Percentiles rank a stretch among this genome's conserved stretches.
Evolutionary conservation across 345 rosid species (phyloP).

Genomic region (Excoecaria agallocha): DNA sequence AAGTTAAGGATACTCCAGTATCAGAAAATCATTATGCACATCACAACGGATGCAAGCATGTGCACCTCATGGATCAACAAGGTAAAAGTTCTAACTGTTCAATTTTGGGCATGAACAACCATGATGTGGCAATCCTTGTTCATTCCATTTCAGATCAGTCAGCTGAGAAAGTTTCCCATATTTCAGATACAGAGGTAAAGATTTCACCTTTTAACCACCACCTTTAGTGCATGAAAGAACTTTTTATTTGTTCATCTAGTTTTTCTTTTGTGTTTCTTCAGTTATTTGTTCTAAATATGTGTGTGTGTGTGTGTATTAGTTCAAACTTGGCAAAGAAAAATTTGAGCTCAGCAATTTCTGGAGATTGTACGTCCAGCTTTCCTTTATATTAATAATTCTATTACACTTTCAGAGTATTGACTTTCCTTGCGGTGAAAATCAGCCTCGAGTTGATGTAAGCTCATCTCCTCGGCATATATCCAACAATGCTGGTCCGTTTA

Average conservation of each 20-base stretch:
- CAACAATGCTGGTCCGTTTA: slow-evolving; percentile 30
- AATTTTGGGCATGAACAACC: slow-evolving; percentile 15
- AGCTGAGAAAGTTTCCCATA: slow-evolving; percentile 22
- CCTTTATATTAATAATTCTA: slow-evolving; percentile 2
- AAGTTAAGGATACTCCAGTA: slow-evolving; percentile 47
- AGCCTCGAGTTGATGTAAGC: slow-evolving; percentile 20
- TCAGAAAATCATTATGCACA: slow-evolving; percentile 19
- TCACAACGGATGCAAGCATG: slow-evolving; percentile 20
- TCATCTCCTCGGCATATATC: slow-evolving; percentile 19
- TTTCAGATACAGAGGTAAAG: slow-evolving; percentile 33
- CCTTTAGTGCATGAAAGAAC: not conserved
- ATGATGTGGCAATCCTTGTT: slow-evolving; percentile 11
- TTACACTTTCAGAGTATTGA: slow-evolving; percentile 17
- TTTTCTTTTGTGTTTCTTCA: not conserved
- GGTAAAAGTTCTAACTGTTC: slow-evolving; percentile 16
- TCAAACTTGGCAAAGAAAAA: not conserved
- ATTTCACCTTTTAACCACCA: not conserved
- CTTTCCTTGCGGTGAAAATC: slow-evolving; percentile 20
- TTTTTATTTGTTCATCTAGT: slow-evolving; percentile 5
- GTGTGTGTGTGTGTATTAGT: not conserved
- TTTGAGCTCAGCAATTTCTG: slow-evolving; percentile 2
- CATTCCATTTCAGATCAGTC: slow-evolving; percentile 23
- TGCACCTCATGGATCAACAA: slow-evolving; percentile 10
- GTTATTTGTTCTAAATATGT: not conserved
- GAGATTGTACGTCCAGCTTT: not conserved